These are phyloP conservation scores for Verticillium nonalfalfae DNA, from an alignment of 2,329 filamentous ascomycete genomes.

Conservation along the genomic window DNA sequence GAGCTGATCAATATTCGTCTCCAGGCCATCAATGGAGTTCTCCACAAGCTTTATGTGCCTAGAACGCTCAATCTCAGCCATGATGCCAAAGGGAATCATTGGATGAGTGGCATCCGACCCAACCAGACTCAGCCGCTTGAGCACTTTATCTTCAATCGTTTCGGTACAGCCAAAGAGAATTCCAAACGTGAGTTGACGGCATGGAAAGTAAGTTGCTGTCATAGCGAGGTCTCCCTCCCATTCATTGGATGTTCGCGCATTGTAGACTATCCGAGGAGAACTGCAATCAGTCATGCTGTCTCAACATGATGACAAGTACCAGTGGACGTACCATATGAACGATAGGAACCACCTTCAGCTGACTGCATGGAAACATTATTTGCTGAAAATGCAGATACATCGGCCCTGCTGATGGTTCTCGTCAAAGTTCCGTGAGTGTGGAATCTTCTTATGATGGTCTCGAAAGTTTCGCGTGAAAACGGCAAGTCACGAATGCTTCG, in stretches of 20 bases:
- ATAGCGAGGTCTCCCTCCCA: constrained; percentile 19
- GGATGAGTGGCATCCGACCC: constrained; percentile 14
- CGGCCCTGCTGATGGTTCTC: constrained; percentile 1
- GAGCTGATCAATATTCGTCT: constrained; percentile 15
- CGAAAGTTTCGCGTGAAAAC: not conserved
- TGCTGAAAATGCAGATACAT: not conserved
- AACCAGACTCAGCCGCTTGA: constrained; percentile 6
- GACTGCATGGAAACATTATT: not conserved
- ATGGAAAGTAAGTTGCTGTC: constrained; percentile 17
- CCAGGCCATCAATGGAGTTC: constrained; percentile 13
- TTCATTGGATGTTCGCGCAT: constrained; percentile 17
- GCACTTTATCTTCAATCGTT: constrained; percentile 9
- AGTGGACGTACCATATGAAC: not conserved
- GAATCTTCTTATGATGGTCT: not conserved
- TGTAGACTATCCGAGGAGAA: constrained; percentile 13
- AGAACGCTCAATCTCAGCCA: constrained; percentile 21
- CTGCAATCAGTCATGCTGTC: not conserved
- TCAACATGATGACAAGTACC: too few relatives aligned
- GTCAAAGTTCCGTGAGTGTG: not conserved
- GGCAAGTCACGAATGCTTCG: not conserved
- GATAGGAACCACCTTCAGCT: not conserved
- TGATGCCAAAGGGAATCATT: constrained; percentile 19
- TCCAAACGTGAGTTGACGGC: constrained; percentile 12
- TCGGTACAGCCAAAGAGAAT: constrained; percentile 16
- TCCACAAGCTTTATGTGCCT: constrained; percentile 15